Conservation (phyloP, 805 yeast genomes). For the Candida chauliodis region DNA sequence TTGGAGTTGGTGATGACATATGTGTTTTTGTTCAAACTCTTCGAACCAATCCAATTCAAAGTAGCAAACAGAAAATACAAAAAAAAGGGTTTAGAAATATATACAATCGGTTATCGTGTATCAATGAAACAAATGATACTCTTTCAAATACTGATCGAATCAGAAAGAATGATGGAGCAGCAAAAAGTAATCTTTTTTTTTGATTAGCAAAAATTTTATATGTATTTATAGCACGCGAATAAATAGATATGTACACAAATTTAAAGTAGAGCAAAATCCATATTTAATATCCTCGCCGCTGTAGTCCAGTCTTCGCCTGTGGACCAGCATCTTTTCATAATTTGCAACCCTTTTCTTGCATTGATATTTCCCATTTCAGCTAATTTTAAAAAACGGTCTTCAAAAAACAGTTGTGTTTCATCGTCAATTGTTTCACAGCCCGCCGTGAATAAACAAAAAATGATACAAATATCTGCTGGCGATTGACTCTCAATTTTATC, state of each 20-base stretch:
- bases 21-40: not conserved
- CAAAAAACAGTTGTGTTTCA: constrained; percentile 31
- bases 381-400: constrained; percentile 38
- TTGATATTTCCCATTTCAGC: constrained; percentile 41
- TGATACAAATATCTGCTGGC: constrained; percentile 53
- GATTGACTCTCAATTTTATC: constrained; percentile 41
- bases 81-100: not conserved
- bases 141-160: too few relatives aligned
- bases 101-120: not conserved
- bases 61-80: not conserved
- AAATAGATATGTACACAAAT: too few relatives aligned
- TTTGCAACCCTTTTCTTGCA: constrained; percentile 42
- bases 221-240: too few relatives aligned
- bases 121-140: not conserved
- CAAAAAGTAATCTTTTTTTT: not conserved
- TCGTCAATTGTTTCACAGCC: constrained; percentile 53
- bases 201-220: not conserved
- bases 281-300: constrained; percentile 38
- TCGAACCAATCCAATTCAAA: too few relatives aligned
- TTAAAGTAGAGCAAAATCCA: constrained; percentile 44
- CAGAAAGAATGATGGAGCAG: not conserved
- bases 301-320: constrained; percentile 51
- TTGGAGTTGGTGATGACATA: constrained; percentile 1
- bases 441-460: constrained; percentile 54
- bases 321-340: constrained; percentile 54